phyloP scores from a whole-genome alignment of 768 basidiomycete species.

The Lactarius sanguifluus region DNA sequence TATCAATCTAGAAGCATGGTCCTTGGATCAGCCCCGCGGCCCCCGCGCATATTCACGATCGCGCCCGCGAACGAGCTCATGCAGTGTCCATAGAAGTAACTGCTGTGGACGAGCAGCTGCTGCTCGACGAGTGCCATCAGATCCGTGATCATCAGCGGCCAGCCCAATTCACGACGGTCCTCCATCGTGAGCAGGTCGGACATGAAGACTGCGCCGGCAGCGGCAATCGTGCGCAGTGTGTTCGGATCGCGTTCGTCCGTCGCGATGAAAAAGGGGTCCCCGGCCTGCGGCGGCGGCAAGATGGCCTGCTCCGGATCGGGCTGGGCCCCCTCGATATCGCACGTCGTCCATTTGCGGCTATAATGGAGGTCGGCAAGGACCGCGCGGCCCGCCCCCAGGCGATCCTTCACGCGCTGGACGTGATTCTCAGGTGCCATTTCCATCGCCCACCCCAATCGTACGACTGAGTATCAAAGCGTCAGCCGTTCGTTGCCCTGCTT shows the following conservation, averaged over 20 bases:
- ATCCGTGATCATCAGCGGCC: conserved; percentile 46
- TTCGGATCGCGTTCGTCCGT: conserved; percentile 44
- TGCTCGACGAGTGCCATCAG: conserved; percentile 46
- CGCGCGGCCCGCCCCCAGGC: conserved; percentile 34
- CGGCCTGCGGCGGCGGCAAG: conserved; percentile 11
- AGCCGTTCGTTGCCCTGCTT: not conserved
- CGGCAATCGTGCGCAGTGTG: conserved; percentile 36
- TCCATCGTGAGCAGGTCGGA: conserved; percentile 45
- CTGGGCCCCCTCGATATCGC: conserved; percentile 8
- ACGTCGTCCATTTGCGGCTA: conserved; percentile 4
- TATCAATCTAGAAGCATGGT: conserved; percentile 38
- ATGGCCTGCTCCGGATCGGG: conserved; percentile 15
- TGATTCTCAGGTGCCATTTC: conserved; percentile 39
- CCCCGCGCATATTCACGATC: conserved; percentile 41
- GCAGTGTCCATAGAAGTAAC: conserved; percentile 42
- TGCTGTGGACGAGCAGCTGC: conserved; percentile 36
- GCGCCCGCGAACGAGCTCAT: conserved; percentile 42
- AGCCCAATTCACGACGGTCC: conserved; percentile 41
- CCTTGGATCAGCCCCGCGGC: conserved; percentile 39
- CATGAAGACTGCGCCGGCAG: conserved; percentile 43
- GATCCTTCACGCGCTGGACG: conserved; percentile 37
- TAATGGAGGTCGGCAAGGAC: conserved; percentile 29
- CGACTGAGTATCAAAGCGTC: conserved; percentile 28
- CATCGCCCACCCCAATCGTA: conserved; percentile 40
- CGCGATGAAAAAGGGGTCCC: conserved; percentile 37